These are phyloP conservation scores for Cryptococcus sp. DNA, from an alignment of 1,284 basidiomycete genomes.

Conservation along the genomic window DNA sequence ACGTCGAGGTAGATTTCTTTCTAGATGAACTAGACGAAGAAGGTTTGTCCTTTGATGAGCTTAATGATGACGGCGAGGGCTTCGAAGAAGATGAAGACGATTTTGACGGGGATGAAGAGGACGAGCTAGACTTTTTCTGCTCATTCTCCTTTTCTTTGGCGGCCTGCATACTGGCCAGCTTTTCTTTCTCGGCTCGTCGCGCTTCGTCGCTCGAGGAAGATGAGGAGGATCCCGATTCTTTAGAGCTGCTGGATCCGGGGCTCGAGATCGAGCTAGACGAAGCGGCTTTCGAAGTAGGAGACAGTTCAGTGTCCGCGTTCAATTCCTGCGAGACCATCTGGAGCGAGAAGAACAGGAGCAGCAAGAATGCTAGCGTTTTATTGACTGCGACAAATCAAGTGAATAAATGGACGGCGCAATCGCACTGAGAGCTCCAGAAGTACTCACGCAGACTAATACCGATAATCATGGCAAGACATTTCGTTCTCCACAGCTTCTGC, in stretches of 20 bases:
- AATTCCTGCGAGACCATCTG: slow-evolving; percentile 41
- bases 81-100: slow-evolving; percentile 14
- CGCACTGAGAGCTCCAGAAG: background rate
- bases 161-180: slow-evolving; percentile 30
- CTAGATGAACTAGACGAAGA: slow-evolving; percentile 1
- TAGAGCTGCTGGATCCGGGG: background rate
- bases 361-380: slow-evolving; percentile 31
- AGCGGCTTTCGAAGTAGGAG: background rate
- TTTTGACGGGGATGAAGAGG: slow-evolving; percentile 11
- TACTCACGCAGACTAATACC: slow-evolving; percentile 40
- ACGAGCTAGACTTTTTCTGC: slow-evolving; percentile 16
- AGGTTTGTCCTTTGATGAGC: background rate
- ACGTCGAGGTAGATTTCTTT: background rate
- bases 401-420: background rate
- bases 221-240: slow-evolving; percentile 4
- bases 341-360: slow-evolving; percentile 36
- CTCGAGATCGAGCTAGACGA: slow-evolving; percentile 8
- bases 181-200: slow-evolving; percentile 20
- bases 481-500: slow-evolving; percentile 38
- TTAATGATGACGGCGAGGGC: background rate
- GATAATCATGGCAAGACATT: slow-evolving; percentile 39
- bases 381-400: slow-evolving; percentile 25
- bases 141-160: slow-evolving; percentile 31
- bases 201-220: slow-evolving; percentile 4
- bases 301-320: slow-evolving; percentile 16